Evolutionary conservation across 345 rosid genomes (phyloP).

Genomic region (Draba incana): DNA sequence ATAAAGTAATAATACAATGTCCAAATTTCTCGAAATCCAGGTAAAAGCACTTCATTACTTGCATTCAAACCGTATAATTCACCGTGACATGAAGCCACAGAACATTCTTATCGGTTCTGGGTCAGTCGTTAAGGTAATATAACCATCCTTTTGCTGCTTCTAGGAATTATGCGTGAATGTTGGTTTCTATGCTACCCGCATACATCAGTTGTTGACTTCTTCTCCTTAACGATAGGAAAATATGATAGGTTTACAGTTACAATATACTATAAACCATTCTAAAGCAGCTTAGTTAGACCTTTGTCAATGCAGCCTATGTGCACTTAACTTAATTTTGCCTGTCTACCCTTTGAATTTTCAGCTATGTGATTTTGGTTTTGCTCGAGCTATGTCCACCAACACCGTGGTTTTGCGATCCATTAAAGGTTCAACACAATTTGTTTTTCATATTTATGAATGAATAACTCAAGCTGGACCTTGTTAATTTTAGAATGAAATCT

Average conservation of each 20-base stretch:
- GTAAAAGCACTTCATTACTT: slow-evolving; percentile 91
- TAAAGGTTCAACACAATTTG: slow-evolving; percentile 59
- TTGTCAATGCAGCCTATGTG: not conserved
- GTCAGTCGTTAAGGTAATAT: slow-evolving; percentile 82
- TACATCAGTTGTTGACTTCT: slow-evolving; percentile 11
- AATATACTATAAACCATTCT: not conserved
- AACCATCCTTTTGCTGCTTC: slow-evolving; percentile 30
- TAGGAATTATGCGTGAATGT: not conserved
- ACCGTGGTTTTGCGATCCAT: slow-evolving; percentile 95
- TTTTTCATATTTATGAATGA: slow-evolving; percentile 19
- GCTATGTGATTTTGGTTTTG: slow-evolving; percentile 99
- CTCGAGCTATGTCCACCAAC: slow-evolving; percentile 98
- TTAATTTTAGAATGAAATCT: slow-evolving; percentile 25
- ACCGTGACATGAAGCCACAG: slow-evolving; percentile 99
- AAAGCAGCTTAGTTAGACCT: not conserved
- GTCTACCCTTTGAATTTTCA: slow-evolving; percentile 40
- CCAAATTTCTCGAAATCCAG: slow-evolving; percentile 44
- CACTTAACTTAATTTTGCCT: not conserved
- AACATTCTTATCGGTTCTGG: slow-evolving; percentile 97
- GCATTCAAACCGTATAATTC: slow-evolving; percentile 98
- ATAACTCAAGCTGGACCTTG: slow-evolving; percentile 17
- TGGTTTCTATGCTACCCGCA: slow-evolving; percentile 17
- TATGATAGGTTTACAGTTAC: slow-evolving; percentile 13
- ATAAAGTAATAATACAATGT: slow-evolving; percentile 13
- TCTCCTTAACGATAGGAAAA: not conserved